Evolutionary conservation across 2,329 filamentous ascomycete genomes (phyloP), one percentile per base, ranked within the genome.

Genomic region (Venturia aucupariae): DNA sequence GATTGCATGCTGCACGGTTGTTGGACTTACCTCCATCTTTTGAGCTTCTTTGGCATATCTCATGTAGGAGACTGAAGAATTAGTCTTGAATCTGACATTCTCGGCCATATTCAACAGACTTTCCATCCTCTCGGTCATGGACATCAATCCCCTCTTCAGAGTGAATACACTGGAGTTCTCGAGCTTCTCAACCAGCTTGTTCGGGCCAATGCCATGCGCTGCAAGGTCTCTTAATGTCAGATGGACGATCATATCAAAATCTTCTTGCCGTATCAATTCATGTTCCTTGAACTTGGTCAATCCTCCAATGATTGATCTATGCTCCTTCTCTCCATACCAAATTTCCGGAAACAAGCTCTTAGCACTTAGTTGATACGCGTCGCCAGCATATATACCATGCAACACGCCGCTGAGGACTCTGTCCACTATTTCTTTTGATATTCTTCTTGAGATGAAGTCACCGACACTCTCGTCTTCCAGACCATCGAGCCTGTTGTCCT

Each of bases 341-440:
- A 67, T 63, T 15, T 39, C 54, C 27, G 62, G 61, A 4, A 69
- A 60, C 30, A 68, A 39, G 32, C 41, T 61, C 60, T 68, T 54
- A 35, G 85, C 85, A 74, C 92, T 96, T 61, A 97, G 79, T 72
- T 88, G 82, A 73, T 90, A 86, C 60, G 96, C 85, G 75, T 97
- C 90, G 5, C 94, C 94, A 27, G 92, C 94, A 74, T 95, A 96
- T 65, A 97, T 91, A 51, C 94, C 94, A 75, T 97, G 94, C 63
- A 91, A 75, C 2, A 86, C 72, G 1, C 87, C 91, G 5, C 91
- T 96, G 7, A 86, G 76, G 22, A 96, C 63, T 70, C 95, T 92
- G 69, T 94, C 81, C 17, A 85, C 85, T 7, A 89, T 68, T 41
- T 79, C 74, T 27, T 80, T 77, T 54, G 81, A 80, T 19, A 87